Evolutionary conservation across 208 protist genomes (phyloP).

Genomic region (Trypanosoma boissoni): DNA sequence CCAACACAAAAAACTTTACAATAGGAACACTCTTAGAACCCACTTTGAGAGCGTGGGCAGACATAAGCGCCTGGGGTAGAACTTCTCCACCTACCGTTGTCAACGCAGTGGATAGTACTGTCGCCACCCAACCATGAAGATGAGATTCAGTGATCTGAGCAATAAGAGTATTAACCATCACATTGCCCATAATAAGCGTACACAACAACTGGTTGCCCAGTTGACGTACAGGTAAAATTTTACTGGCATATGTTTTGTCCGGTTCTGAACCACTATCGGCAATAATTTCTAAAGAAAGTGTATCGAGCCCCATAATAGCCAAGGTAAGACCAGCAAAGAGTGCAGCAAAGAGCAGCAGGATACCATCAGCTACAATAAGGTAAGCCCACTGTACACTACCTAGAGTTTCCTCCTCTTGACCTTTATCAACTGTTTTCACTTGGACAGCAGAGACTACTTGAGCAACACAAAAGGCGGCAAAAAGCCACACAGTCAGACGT

Average conservation of each 20-base stretch:
- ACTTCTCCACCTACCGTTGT: constrained; percentile 97
- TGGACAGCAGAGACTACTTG: constrained; percentile 1
- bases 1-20: constrained; percentile 92
- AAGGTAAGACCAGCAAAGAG: constrained; percentile 96
- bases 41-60: constrained; percentile 89
- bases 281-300: constrained; percentile 92
- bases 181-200: constrained; percentile 96
- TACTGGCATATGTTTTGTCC: constrained; percentile 90
- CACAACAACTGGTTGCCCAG: constrained; percentile 95
- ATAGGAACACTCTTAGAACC: constrained; percentile 90
- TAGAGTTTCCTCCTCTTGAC: constrained; percentile 21
- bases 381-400: constrained; percentile 54
- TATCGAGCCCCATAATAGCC: constrained; percentile 93
- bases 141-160: constrained; percentile 91
- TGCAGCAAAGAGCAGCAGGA: constrained; percentile 91
- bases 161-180: constrained; percentile 95
- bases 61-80: constrained; percentile 93
- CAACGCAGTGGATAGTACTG: constrained; percentile 88
- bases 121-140: constrained; percentile 85
- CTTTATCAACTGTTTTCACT: not conserved
- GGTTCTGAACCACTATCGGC: constrained; percentile 82
- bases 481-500: no score
- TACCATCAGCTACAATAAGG: constrained; percentile 70
- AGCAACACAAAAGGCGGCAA: not conserved
- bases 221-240: constrained; percentile 94